Evolutionary conservation across 306 rosid species (phyloP), one percentile per base, ranked within the genome.

Genomic region (Dryas drummondii): DNA sequence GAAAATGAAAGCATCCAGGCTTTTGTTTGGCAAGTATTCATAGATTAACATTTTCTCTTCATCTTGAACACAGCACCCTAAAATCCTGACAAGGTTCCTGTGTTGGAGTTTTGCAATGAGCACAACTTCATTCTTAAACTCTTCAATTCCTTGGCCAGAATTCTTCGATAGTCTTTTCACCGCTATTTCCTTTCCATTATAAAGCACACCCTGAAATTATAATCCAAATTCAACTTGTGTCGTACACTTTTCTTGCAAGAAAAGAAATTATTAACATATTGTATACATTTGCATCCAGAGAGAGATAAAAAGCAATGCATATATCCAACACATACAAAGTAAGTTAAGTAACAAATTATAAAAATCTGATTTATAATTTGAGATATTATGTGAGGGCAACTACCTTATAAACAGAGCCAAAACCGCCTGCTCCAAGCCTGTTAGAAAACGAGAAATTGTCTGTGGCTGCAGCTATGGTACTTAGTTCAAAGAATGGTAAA

Each of bases 201-300:
- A 17, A 42, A 74, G 63, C 26, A 62, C 78, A 5, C 71, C 78
- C 78, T 74, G 71, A 51, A 19, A 6, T 42, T 12, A 64, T 7
- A 37, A 7, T 51, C 22, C 27, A 50, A 41, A 15, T 7, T 22
- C 16, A n/a, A 48, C 13, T 11, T 27, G 37, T 27, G 37, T 19
- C 27, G 19, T 41, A 49, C 67, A n/a, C 49, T 17, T 41, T 7
- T 7, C 50, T 15, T 64, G 10, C 69, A 4, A 16, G 13, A 44
- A 8, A 4, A 16, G 13, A 44, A 8, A 44, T 7, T 45, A 66
- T 17, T 42, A 64, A 27, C 37, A 27, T 27, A 27, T 27, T 27
- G 37, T 27, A 27, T 27, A 27, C 37, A 27, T 27, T 27, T 2
- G 37, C 37, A 27, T 27, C 37, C 37, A 27, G 2, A 27, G 37